These are phyloP conservation scores for Styphnolobium japonicum DNA, from an alignment of 306 rosid genomes.

Conservation along the genomic window DNA sequence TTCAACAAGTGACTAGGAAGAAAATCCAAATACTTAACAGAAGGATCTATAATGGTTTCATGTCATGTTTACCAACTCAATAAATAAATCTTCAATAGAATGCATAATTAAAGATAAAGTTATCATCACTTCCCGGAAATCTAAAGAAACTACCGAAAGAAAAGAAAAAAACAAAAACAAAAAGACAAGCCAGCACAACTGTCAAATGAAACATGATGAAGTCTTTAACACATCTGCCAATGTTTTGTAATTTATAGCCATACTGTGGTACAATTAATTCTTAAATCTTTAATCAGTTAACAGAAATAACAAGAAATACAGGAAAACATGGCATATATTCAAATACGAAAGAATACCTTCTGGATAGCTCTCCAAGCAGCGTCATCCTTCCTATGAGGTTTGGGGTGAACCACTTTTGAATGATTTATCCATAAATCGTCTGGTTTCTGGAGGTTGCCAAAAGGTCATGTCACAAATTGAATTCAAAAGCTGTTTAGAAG, in stretches of 20 bases:
- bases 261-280: not conserved
- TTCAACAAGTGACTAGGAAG: slow-evolving; percentile 15
- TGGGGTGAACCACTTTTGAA: slow-evolving; percentile 77
- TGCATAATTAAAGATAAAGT: slow-evolving; percentile 4
- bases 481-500: slow-evolving; percentile 14
- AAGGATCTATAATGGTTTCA: not conserved
- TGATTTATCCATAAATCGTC: slow-evolving; percentile 96
- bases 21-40: not conserved
- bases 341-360: slow-evolving; percentile 48
- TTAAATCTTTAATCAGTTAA: not conserved
- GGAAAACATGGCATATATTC: not conserved
- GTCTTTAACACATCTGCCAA: not conserved
- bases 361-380: slow-evolving; percentile 77
- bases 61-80: slow-evolving; percentile 2
- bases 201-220: not conserved
- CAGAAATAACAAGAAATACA: not conserved
- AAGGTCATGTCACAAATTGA: slow-evolving; percentile 19
- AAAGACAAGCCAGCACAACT: not conserved
- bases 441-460: slow-evolving; percentile 68
- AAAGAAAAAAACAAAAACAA: not conserved
- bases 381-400: slow-evolving; percentile 81
- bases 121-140: not conserved
- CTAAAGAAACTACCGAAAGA: not conserved
- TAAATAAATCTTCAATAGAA: not conserved
- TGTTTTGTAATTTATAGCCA: not conserved